These are phyloP conservation scores for Fusarium sp. DNA, from an alignment of 2,329 filamentous ascomycete species.

Conservation along the genomic window DNA sequence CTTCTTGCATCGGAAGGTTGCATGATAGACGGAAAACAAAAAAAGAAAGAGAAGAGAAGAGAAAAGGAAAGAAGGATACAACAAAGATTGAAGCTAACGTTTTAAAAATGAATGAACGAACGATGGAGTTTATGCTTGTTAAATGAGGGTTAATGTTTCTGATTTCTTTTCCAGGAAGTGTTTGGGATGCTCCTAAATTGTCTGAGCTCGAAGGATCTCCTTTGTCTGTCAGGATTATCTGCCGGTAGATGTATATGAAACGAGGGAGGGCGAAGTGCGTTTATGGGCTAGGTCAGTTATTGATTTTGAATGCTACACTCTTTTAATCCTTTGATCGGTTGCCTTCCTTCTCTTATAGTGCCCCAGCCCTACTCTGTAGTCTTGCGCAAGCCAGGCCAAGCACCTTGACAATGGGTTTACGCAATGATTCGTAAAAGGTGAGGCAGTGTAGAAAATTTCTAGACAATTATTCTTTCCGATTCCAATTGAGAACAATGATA, in stretches of 20 bases:
- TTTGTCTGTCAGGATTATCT: neutral
- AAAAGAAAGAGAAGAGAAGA: neutral
- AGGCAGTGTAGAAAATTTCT: slow-evolving; percentile 4
- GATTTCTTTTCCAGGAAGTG: neutral
- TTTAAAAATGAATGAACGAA: neutral
- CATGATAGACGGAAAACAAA: slow-evolving; percentile 11
- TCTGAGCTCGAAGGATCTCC: neutral
- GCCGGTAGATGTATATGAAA: slow-evolving; percentile 18
- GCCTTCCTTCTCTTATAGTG: neutral
- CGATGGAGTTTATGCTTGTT: neutral
- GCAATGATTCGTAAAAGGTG: slow-evolving; percentile 6
- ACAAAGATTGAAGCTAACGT: neutral
- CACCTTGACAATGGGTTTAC: neutral
- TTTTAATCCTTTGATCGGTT: neutral
- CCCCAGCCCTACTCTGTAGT: neutral
- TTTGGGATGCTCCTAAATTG: slow-evolving; percentile 9
- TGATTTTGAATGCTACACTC: neutral
- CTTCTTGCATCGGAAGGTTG: slow-evolving; percentile 6
- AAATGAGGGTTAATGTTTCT: neutral
- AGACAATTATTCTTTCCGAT: neutral
- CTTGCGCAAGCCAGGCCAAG: neutral
- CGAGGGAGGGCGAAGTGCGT: neutral
- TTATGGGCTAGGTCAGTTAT: neutral
- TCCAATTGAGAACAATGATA: slow-evolving; percentile 2
- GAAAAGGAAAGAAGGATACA: neutral